These are phyloP conservation scores for Coemansia sp. DNA, from an alignment of 192 early-diverging fungal species.

Conservation along the genomic window DNA sequence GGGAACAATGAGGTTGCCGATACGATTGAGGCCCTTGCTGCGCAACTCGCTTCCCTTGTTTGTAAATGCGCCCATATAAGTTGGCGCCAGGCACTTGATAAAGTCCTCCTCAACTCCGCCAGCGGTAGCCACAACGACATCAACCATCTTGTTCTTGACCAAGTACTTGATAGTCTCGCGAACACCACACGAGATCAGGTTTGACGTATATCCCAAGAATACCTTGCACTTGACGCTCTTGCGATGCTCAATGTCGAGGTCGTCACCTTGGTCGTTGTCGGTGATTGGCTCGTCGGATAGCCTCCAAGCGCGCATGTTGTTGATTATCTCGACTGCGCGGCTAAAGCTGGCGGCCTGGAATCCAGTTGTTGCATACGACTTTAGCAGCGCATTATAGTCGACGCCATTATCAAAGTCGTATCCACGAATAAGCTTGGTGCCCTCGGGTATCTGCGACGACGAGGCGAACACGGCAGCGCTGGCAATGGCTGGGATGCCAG, in stretches of 20 bases:
- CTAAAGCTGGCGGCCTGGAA: constrained; percentile 94
- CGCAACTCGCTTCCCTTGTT: constrained; percentile 81
- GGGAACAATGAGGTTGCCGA: constrained; percentile 96
- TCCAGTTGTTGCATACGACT: constrained; percentile 77
- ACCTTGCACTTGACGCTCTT: constrained; percentile 88
- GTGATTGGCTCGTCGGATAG: constrained; percentile 85
- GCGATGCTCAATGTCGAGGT: constrained; percentile 69
- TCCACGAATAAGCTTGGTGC: constrained; percentile 68
- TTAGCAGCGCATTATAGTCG: constrained; percentile 73
- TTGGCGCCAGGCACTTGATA: constrained; percentile 94
- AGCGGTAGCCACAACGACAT: constrained; percentile 89
- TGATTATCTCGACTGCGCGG: constrained; percentile 88
- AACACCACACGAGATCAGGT: constrained; percentile 93
- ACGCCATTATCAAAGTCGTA: constrained; percentile 93
- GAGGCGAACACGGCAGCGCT: constrained; percentile 68
- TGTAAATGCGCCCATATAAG: constrained; percentile 82
- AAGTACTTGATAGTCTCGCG: constrained; percentile 91
- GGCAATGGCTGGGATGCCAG: constrained; percentile 37
- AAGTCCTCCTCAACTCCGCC: constrained; percentile 99
- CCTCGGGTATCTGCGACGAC: constrained; percentile 73
- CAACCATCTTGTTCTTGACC: constrained; percentile 87
- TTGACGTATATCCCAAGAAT: constrained; percentile 98
- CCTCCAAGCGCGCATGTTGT: constrained; percentile 89
- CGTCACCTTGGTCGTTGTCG: constrained; percentile 57
- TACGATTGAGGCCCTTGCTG: constrained; percentile 91